Base-by-base conservation (phyloP, 2,329 filamentous ascomycete genomes). In the Sarocladiaceae sp. region DNA sequence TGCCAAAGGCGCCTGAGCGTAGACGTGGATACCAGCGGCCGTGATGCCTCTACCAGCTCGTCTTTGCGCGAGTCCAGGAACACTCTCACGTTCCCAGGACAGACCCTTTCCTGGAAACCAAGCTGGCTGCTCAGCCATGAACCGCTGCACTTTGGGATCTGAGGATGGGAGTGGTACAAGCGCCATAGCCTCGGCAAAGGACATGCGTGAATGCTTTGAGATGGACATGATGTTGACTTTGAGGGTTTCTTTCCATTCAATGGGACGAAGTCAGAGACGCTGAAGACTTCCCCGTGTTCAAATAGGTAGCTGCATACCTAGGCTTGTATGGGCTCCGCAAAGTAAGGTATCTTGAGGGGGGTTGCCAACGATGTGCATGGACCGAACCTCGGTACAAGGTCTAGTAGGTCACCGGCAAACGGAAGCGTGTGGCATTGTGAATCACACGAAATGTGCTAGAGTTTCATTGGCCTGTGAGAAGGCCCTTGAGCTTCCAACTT, bases 1-100 rank as follows among this genome's bases (percentile, higher is more conserved):
- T 7, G 63, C 64, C 6, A 67, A 50, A 6, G 65, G 51, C 12
- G 65, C 59, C 46, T 65, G 60, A 3, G 57, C 57, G 45, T 63
- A 68, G 23, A 67, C 64, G 19, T 62, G 58, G 4, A 63, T 64
- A 5, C 65, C 65, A 35, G 58, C 68, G 0, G 58, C 60, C n/a
- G 58, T 56, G 16, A 50, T 55, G 26, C 40, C 51, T 33, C 50
- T 48, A 4, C 37, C 37, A 29, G 33, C 42, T 53, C 44, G 32
- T 48, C 37, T 20, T 26, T 3, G 31, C 19, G 2, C 21, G n/a
- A 44, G 20, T 3, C 47, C 44, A 1, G 29, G 39, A 11, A 33
- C 20, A 9, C 54, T 54, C 2, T 55, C 4, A 2, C 48, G 23
- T 4, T 52, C 51, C 58, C 59, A 58, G 4, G 59, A 59, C 10